Percentiles rank a stretch among this genome's conserved stretches.
These are phyloP conservation scores for Hymenoscyphus albidus DNA, from an alignment of 2,329 filamentous ascomycete species.

Conservation along the genomic window DNA sequence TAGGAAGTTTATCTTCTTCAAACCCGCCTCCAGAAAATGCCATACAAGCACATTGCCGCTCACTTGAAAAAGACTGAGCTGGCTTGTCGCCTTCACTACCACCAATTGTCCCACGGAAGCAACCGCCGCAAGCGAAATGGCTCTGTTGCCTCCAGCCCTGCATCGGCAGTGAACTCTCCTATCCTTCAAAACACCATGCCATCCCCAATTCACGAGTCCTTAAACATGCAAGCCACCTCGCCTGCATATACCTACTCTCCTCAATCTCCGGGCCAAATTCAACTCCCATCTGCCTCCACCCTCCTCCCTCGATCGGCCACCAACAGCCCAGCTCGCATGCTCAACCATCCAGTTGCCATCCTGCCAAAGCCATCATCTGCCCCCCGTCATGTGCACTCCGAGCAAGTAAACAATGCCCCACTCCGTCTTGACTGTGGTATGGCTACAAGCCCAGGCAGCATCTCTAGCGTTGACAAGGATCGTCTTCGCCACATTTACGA, in stretches of 20 bases:
- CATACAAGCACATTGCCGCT: constrained; percentile 84
- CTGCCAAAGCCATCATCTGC: constrained; percentile 59
- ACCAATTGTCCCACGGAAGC: constrained; percentile 78
- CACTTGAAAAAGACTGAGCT: constrained; percentile 85
- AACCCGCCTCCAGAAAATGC: constrained; percentile 82
- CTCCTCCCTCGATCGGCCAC: constrained; percentile 50
- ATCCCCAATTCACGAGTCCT: constrained; percentile 47
- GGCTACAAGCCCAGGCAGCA: constrained; percentile 40
- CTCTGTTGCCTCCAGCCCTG: constrained; percentile 63
- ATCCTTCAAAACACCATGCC: constrained; percentile 45
- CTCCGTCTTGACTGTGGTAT: constrained; percentile 58
- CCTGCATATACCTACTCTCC: constrained; percentile 39
- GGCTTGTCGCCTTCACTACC: constrained; percentile 81
- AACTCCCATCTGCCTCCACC: constrained; percentile 44
- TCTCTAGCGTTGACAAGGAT: constrained; percentile 48
- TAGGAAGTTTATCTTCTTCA: constrained; percentile 81
- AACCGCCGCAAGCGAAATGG: constrained; percentile 74
- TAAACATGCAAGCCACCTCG: constrained; percentile 23
- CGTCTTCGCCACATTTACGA: constrained; percentile 69
- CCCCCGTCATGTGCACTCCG: constrained; percentile 43
- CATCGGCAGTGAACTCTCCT: constrained; percentile 47
- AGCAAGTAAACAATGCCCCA: constrained; percentile 37
- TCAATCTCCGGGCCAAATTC: constrained; percentile 31
- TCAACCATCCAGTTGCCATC: constrained; percentile 52
- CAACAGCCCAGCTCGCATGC: constrained; percentile 44